A percentile compares a stretch with the other conserved stretches of the same genome.
Conservation (phyloP, 148 eudicot species). For the Camellia sinensis region DNA sequence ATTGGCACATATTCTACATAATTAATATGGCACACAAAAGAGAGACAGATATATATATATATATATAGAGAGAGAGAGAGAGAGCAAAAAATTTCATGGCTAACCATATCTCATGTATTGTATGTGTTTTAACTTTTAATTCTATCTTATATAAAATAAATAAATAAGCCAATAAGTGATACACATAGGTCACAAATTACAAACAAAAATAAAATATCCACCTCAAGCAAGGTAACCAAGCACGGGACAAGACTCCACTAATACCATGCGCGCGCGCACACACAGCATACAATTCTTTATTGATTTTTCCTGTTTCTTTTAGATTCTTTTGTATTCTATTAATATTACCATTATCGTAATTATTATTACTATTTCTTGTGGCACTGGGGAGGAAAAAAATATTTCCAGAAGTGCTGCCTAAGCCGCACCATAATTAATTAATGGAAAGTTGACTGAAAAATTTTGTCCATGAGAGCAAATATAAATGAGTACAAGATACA, state of each 20-base stretch:
- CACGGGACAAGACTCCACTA: not conserved
- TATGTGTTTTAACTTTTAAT: no score
- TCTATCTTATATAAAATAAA: no score
- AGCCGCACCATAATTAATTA: not conserved
- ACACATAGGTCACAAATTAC: not conserved
- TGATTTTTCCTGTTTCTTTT: no score
- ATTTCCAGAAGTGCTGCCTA: not conserved
- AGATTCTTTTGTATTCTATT: no score
- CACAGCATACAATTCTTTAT: not conserved
- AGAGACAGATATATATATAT: no score
- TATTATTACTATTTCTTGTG: not conserved
- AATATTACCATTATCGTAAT: no score
- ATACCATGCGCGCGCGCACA: not conserved
- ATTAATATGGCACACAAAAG: not conserved
- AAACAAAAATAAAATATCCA: not conserved
- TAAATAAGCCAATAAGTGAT: not conserved
- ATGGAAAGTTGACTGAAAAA: not conserved
- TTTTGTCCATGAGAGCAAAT: not conserved
- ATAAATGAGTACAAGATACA: not conserved
- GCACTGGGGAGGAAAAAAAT: not conserved
- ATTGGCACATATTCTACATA: not conserved
- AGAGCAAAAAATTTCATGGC: no score
- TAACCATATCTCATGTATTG: no score
- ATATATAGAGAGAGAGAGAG: no score
- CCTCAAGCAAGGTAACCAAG: not conserved